Conservation (phyloP, 2,329 filamentous ascomycete species). For the Colletotrichum paranaense region DNA sequence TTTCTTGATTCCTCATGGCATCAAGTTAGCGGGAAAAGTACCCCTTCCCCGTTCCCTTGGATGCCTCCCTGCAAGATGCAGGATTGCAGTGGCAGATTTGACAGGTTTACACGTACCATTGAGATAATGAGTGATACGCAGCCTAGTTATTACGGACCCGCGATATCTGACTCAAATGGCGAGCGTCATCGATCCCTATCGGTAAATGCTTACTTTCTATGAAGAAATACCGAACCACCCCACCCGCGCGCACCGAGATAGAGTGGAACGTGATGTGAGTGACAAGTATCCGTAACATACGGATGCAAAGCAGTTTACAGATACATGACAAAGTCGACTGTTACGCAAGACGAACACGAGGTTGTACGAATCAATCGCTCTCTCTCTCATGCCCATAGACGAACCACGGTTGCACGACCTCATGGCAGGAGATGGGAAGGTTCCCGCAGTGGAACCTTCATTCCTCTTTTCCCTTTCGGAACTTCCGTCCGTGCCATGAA, state of each 20-base stretch:
- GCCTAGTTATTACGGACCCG: background rate
- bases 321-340: background rate
- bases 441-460: background rate
- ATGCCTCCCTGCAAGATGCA: background rate
- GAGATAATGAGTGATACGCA: background rate
- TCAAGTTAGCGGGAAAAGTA: background rate
- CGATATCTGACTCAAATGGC: background rate
- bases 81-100: background rate
- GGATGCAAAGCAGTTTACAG: background rate
- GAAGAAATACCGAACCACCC: background rate
- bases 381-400: background rate
- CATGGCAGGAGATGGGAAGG: slow-evolving; percentile 22
- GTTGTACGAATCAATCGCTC: background rate
- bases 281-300: background rate
- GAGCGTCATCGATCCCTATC: background rate
- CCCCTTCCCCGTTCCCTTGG: background rate
- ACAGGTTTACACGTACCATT: background rate
- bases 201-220: no score
- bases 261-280: background rate
- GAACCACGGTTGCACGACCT: slow-evolving; percentile 1
- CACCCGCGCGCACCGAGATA: background rate
- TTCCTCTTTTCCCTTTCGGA: background rate
- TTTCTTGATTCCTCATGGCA: background rate
- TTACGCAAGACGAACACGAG: background rate
- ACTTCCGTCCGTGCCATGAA: background rate